Evolutionary conservation across 2,329 filamentous ascomycete species (phyloP).

Genomic region (Pseudopyricularia cyperi): DNA sequence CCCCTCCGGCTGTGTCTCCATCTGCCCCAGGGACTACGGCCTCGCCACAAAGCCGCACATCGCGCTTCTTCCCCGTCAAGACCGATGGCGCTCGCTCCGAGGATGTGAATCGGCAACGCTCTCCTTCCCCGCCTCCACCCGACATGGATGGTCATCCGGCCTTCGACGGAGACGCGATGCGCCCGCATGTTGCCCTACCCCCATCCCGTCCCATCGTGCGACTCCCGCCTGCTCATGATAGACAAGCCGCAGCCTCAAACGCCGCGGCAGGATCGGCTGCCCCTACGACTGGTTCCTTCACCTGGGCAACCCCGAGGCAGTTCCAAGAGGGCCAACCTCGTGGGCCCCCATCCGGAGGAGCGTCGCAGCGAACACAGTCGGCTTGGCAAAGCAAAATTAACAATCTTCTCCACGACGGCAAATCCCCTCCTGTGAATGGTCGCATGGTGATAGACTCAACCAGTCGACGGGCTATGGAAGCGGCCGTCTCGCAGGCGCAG

Average conservation of each 20-base stretch:
- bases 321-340: slow-evolving; percentile 14
- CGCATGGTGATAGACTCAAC: slow-evolving; percentile 49
- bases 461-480: slow-evolving; percentile 20
- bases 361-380: slow-evolving; percentile 2
- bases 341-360: slow-evolving; percentile 8
- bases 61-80: slow-evolving; percentile 44
- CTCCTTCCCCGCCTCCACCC: slow-evolving; percentile 60
- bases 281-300: slow-evolving; percentile 10
- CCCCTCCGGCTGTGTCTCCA: slow-evolving; percentile 1
- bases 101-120: slow-evolving; percentile 25
- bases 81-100: neutral
- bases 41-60: slow-evolving; percentile 34
- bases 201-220: slow-evolving; percentile 64
- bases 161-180: slow-evolving; percentile 51
- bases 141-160: slow-evolving; percentile 58
- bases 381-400: slow-evolving; percentile 72
- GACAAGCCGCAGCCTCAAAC: neutral
- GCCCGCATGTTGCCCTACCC: slow-evolving; percentile 58
- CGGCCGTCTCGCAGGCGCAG: neutral
- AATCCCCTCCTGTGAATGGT: slow-evolving; percentile 40
- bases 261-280: slow-evolving; percentile 4
- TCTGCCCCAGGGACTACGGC: slow-evolving; percentile 9
- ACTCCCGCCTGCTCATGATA: slow-evolving; percentile 37
- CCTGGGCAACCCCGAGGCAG: slow-evolving; percentile 21
- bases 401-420: slow-evolving; percentile 57